Percentiles rank a stretch among this genome's conserved stretches.
These are phyloP conservation scores for Dendrobium nobile DNA, from an alignment of 106 monocot species.

Conservation along the genomic window DNA sequence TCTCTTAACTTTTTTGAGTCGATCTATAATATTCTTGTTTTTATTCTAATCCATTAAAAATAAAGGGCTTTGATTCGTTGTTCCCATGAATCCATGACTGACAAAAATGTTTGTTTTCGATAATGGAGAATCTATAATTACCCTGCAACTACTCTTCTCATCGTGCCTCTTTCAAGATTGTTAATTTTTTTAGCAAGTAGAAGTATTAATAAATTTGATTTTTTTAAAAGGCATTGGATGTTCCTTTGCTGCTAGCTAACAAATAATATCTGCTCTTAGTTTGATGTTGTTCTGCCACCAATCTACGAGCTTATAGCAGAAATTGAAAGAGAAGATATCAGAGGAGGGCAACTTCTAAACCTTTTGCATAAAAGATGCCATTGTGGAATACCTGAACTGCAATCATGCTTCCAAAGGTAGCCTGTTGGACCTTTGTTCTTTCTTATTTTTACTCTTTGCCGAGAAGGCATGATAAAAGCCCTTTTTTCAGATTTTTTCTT, in stretches of 20 bases:
- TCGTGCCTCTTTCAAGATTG: background rate
- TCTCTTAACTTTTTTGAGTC: too few species aligned
- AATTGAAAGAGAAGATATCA: conserved; percentile 76
- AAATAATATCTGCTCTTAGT: conserved; percentile 34
- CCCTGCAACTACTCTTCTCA: background rate
- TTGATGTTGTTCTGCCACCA: conserved; percentile 78
- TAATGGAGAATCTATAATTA: background rate
- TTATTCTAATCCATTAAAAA: too few species aligned
- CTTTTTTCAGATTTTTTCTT: background rate
- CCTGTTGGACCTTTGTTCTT: background rate
- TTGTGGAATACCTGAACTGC: conserved; percentile 96
- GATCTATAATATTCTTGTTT: too few species aligned
- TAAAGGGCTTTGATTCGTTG: too few species aligned
- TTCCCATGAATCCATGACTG: too few species aligned
- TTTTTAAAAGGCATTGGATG: background rate
- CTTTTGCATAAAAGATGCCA: conserved; percentile 83
- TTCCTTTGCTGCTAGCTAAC: background rate
- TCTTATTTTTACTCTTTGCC: background rate
- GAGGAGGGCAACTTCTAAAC: conserved; percentile 90
- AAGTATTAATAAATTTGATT: background rate
- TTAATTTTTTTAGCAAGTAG: background rate
- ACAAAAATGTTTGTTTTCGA: background rate
- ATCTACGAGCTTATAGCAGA: conserved; percentile 74
- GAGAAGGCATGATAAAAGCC: background rate
- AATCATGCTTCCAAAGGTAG: conserved; percentile 90